phyloP scores from a whole-genome alignment of 495 filamentous ascomycete genomes.

The Ascodesmis nigricans region DNA sequence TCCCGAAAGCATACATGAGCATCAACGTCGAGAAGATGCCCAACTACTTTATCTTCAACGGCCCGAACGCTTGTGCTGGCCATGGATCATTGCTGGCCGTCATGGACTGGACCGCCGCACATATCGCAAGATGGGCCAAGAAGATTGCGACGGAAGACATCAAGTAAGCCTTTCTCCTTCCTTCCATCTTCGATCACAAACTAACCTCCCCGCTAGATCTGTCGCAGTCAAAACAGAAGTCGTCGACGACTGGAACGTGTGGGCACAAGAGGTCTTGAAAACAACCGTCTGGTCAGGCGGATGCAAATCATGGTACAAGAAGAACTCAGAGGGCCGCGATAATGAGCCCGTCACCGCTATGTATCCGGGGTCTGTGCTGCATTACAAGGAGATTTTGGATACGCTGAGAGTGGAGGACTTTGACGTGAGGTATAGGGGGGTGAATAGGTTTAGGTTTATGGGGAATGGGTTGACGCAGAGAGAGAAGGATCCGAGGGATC shows the following conservation, averaged over 20 bases:
- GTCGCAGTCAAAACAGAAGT: constrained; percentile 25
- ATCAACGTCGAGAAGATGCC: constrained; percentile 24
- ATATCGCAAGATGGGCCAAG: constrained; percentile 27
- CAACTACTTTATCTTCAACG: constrained; percentile 31
- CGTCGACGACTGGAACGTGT: constrained; percentile 26
- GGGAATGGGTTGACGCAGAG: constrained; percentile 26
- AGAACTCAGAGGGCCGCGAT: constrained; percentile 20
- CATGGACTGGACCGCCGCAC: constrained; percentile 30
- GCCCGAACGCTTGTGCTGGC: constrained; percentile 32
- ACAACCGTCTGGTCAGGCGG: constrained; percentile 27
- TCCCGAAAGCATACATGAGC: constrained; percentile 24
- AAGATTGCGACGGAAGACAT: constrained; percentile 29
- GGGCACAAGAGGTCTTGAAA: constrained; percentile 26
- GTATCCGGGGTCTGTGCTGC: constrained; percentile 27
- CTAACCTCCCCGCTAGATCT: constrained; percentile 2
- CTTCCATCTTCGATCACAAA: too few relatives aligned
- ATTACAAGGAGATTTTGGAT: constrained; percentile 32
- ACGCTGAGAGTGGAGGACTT: constrained; percentile 31
- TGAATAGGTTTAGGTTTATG: constrained; percentile 29
- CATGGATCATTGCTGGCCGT: constrained; percentile 32
- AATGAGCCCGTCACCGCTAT: constrained; percentile 27
- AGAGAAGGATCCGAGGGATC: constrained; percentile 12
- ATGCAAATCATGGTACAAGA: constrained; percentile 32
- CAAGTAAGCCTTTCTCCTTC: too few relatives aligned
- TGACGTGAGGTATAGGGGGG: constrained; percentile 25